Evolutionary conservation across 2,329 filamentous ascomycete genomes (phyloP).

Genomic region (Verticillium dahliae): DNA sequence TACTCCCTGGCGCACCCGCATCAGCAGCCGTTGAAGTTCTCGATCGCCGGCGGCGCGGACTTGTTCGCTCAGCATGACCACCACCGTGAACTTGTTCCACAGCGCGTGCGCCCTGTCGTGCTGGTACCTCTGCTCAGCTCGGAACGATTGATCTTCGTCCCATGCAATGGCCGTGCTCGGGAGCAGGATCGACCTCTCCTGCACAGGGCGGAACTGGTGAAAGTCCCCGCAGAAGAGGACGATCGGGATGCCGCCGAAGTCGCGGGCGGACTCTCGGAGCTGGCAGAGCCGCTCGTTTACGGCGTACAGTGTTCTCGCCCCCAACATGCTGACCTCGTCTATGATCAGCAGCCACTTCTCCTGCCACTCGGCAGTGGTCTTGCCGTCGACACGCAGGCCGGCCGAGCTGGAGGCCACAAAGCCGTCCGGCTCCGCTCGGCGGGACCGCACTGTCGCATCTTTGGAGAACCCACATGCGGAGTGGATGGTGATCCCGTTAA

Average conservation of each 20-base stretch:
- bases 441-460: neutral
- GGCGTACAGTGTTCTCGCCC: neutral
- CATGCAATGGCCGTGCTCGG: no score
- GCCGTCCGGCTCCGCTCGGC: neutral
- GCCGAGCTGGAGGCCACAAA: neutral
- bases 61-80: neutral
- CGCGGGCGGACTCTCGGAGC: no score
- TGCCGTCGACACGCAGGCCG: neutral
- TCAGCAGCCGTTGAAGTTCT: neutral
- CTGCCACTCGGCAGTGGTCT: conserved; percentile 1
- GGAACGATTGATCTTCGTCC: neutral
- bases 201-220: neutral
- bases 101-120: neutral
- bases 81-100: neutral
- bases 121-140: neutral
- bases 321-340: conserved; percentile 4
- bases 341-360: conserved; percentile 5
- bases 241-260: neutral
- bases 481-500: conserved; percentile 8
- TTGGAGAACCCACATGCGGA: conserved; percentile 6
- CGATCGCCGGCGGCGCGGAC: neutral
- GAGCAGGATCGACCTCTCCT: neutral
- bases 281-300: no score
- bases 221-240: neutral
- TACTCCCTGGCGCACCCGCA: neutral